Conservation (phyloP, 108 stramenopile species). For the Cyclotella kingstonii region DNA sequence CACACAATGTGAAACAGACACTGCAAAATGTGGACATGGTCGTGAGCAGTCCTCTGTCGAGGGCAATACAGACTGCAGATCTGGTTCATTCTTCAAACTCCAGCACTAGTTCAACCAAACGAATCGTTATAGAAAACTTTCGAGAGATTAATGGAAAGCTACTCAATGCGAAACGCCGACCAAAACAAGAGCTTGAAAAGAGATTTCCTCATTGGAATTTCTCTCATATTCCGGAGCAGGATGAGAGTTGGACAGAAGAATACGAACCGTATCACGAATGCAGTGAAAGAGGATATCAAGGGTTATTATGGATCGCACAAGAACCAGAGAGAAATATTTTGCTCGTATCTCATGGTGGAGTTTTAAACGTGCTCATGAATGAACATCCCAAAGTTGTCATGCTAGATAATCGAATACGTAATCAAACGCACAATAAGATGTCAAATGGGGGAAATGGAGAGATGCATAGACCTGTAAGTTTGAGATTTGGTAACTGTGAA, state of each 20-base stretch:
- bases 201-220: conserved; percentile 75
- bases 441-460: too few species aligned
- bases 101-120: conserved; percentile 5
- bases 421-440: neutral
- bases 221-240: conserved; percentile 26
- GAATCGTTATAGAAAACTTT: conserved; percentile 62
- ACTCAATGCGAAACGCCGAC: conserved; percentile 69
- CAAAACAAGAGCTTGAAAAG: conserved; percentile 35
- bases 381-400: conserved; percentile 52
- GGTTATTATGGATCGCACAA: conserved; percentile 55
- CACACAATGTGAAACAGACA: conserved; percentile 6
- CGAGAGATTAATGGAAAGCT: conserved; percentile 79
- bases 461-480: conserved; percentile 29
- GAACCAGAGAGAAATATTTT: conserved; percentile 54
- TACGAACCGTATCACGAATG: conserved; percentile 58
- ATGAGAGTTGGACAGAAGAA: conserved; percentile 61
- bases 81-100: conserved; percentile 5
- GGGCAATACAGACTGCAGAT: conserved; percentile 40
- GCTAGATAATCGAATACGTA: conserved; percentile 43
- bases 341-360: conserved; percentile 68
- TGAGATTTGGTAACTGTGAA: conserved; percentile 82
- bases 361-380: conserved; percentile 64
- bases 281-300: conserved; percentile 67
- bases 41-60: conserved; percentile 33
- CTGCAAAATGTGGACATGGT: conserved; percentile 33